These are phyloP conservation scores for Backusella mclennaniae DNA, from an alignment of 192 early-diverging fungal genomes.

Conservation along the genomic window DNA sequence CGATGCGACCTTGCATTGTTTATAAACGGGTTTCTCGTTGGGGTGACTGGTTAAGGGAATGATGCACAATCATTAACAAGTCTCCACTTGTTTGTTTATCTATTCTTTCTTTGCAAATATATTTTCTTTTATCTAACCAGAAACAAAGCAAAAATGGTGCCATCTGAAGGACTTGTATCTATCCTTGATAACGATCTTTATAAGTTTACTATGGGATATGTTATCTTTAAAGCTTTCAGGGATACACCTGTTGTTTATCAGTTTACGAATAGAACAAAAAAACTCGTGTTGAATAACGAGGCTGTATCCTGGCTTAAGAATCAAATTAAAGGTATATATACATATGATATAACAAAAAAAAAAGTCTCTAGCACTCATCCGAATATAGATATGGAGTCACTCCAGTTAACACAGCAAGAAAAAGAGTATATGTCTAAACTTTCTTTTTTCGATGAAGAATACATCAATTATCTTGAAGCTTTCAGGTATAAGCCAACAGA, in stretches of 20 bases:
- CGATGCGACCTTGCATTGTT: neutral
- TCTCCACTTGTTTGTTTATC: neutral
- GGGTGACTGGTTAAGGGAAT: neutral
- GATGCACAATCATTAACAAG: neutral
- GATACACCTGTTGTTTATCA: conserved; percentile 55
- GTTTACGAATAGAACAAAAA: conserved; percentile 63
- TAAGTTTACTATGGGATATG: conserved; percentile 83
- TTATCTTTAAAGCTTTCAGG: conserved; percentile 66
- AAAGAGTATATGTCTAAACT: conserved; percentile 39
- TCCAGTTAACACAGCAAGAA: conserved; percentile 42
- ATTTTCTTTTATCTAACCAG: neutral
- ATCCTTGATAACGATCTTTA: conserved; percentile 83
- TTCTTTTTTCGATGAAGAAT: conserved; percentile 56
- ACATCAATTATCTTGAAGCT: conserved; percentile 54
- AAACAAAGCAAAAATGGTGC: neutral
- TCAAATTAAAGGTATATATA: conserved; percentile 28
- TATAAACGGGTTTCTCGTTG: neutral
- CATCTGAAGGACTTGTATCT: conserved; percentile 30
- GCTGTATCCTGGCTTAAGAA: conserved; percentile 42
- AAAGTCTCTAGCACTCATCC: neutral
- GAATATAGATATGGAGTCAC: conserved; percentile 38
- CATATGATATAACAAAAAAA: neutral
- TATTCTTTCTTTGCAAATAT: neutral
- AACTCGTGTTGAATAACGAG: conserved; percentile 35
- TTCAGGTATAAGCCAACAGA: conserved; percentile 54